A percentile compares a stretch with the other conserved stretches of the same genome.
phyloP scores from a whole-genome alignment of 2,329 filamentous ascomycete species.

The Bimuria novae-zelandiae region DNA sequence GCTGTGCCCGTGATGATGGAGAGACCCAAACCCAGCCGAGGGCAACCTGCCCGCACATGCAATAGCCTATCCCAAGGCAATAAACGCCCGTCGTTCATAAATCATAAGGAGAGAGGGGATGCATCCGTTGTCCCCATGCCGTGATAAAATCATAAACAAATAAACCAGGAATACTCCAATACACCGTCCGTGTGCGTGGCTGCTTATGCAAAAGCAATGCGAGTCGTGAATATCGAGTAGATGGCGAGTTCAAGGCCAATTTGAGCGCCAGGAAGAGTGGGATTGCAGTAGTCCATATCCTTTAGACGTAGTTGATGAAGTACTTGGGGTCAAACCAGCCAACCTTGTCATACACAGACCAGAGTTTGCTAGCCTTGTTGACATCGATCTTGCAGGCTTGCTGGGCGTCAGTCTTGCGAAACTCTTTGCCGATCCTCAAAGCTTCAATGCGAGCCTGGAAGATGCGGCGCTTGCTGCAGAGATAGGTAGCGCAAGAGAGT shows the following conservation, averaged over 20 bases:
- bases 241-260: not conserved
- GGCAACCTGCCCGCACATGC: slow-evolving; percentile 26
- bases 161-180: slow-evolving; percentile 17
- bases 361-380: slow-evolving; percentile 93
- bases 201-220: slow-evolving; percentile 32
- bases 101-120: slow-evolving; percentile 24
- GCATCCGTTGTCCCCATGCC: slow-evolving; percentile 19
- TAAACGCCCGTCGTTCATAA: slow-evolving; percentile 36
- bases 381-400: slow-evolving; percentile 98
- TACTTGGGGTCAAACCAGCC: slow-evolving; percentile 72
- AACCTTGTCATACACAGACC: slow-evolving; percentile 84
- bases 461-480: slow-evolving; percentile 91
- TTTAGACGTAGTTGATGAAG: slow-evolving; percentile 53
- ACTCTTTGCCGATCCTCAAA: slow-evolving; percentile 73
- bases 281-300: not conserved
- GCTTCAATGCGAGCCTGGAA: slow-evolving; percentile 77
- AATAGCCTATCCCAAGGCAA: slow-evolving; percentile 14
- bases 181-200: slow-evolving; percentile 25
- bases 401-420: slow-evolving; percentile 93
- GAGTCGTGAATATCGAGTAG: not conserved
- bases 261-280: not conserved
- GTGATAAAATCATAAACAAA: slow-evolving; percentile 15
- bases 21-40: slow-evolving; percentile 1
- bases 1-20: slow-evolving; percentile 14
- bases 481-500: slow-evolving; percentile 83